A percentile compares a stretch with the other conserved stretches of the same genome.
These are phyloP conservation scores for Blastocystis sp. DNA, from an alignment of 352 stramenopile genomes.

Conservation along the genomic window DNA sequence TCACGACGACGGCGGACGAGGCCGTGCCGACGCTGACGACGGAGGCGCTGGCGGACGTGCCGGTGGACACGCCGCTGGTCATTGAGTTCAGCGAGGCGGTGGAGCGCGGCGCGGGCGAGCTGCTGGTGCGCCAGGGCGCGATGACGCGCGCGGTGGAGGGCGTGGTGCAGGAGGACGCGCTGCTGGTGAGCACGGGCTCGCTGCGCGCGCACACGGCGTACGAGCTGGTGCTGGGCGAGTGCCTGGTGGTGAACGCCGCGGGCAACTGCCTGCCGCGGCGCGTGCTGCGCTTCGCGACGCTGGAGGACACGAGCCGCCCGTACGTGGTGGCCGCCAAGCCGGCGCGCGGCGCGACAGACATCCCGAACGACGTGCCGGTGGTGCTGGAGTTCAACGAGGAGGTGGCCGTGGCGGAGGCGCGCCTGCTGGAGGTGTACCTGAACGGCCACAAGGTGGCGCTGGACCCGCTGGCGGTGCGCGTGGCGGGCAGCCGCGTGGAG, in stretches of 20 bases:
- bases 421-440: background rate
- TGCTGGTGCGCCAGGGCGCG: too few relatives aligned
- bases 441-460: conserved; percentile 17
- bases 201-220: background rate
- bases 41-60: too few relatives aligned
- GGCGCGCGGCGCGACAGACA: background rate
- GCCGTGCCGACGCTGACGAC: background rate
- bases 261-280: background rate
- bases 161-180: background rate
- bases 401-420: background rate
- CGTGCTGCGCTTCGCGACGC: background rate
- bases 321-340: conserved; percentile 20
- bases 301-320: background rate
- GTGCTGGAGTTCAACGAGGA: conserved; percentile 23
- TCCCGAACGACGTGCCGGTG: conserved; percentile 50
- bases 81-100: too few relatives aligned
- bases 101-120: too few relatives aligned
- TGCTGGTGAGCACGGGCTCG: background rate
- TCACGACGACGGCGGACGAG: background rate
- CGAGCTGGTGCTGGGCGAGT: background rate
- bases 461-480: background rate
- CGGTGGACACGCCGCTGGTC: too few relatives aligned
- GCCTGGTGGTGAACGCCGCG: background rate
- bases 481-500: background rate
- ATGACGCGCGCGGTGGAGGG: background rate